Evolutionary conservation across 805 yeast genomes (phyloP).

Genomic region (Ogataea allantospora): DNA sequence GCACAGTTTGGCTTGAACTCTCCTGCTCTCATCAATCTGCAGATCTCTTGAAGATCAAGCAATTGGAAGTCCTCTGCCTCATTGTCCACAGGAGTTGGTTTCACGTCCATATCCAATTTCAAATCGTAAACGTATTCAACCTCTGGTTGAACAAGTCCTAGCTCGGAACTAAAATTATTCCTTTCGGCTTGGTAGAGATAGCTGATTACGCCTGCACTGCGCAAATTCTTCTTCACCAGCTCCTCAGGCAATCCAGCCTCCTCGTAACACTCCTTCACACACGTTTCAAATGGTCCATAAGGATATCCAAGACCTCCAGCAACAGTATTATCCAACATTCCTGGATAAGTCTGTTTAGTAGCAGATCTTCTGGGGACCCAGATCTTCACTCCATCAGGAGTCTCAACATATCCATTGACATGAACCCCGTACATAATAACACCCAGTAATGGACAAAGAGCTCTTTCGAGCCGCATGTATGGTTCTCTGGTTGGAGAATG

Average conservation of each 20-base stretch:
- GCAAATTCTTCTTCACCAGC: constrained; percentile 45
- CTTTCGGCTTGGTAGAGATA: constrained; percentile 51
- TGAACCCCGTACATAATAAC: constrained; percentile 90
- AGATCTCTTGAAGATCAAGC: constrained; percentile 58
- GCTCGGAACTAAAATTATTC: constrained; percentile 37
- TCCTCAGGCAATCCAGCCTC: constrained; percentile 76
- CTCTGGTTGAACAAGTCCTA: constrained; percentile 81
- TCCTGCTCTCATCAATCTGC: constrained; percentile 45
- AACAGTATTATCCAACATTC: constrained; percentile 86
- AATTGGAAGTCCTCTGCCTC: constrained; percentile 76
- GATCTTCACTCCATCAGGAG: constrained; percentile 39
- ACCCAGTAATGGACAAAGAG: constrained; percentile 79
- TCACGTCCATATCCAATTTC: constrained; percentile 43
- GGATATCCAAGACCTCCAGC: constrained; percentile 95
- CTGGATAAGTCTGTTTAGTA: constrained; percentile 84
- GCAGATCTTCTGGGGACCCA: constrained; percentile 87
- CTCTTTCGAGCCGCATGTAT: constrained; percentile 74
- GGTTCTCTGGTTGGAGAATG: constrained; percentile 54
- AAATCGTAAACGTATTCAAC: constrained; percentile 80
- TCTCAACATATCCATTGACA: constrained; percentile 66
- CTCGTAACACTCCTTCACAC: constrained; percentile 81
- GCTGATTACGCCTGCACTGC: constrained; percentile 62
- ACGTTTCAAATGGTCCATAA: constrained; percentile 69
- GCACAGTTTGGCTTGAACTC: constrained; percentile 92
- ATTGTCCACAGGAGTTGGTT: constrained; percentile 63